Conservation (phyloP, 345 rosid genomes). For the Raphanus raphanistrum region DNA sequence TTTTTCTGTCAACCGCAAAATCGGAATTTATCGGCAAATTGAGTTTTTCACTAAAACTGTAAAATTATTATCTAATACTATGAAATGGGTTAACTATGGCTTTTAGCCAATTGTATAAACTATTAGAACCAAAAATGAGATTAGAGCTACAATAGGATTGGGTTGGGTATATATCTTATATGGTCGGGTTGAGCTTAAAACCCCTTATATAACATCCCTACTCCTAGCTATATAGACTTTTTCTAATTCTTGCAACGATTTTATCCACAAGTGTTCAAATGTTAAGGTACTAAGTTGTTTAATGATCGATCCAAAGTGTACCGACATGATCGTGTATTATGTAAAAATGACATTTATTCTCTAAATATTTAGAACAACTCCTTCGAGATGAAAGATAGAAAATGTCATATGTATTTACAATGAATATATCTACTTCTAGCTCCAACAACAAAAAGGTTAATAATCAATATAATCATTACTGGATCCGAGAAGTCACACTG, state of each 20-base stretch:
- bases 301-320: neutral
- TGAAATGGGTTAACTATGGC: too few species aligned
- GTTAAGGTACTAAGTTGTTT: neutral
- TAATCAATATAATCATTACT: neutral
- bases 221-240: neutral
- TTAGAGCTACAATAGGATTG: too few species aligned
- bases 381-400: neutral
- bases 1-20: too few species aligned
- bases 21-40: too few species aligned
- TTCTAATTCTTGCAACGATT: neutral
- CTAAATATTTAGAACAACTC: neutral
- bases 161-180: too few species aligned
- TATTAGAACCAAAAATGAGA: too few species aligned
- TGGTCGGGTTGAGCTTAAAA: neutral
- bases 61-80: too few species aligned
- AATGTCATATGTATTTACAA: neutral
- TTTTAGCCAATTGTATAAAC: too few species aligned
- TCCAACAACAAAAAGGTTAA: neutral
- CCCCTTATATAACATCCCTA: neutral
- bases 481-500: neutral
- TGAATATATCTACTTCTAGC: neutral
- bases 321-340: neutral
- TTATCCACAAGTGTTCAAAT: neutral
- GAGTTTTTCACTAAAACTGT: too few species aligned
- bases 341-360: neutral